Conservation (phyloP, 202 grass and related monocot species). For the Elaeis oleifera region DNA sequence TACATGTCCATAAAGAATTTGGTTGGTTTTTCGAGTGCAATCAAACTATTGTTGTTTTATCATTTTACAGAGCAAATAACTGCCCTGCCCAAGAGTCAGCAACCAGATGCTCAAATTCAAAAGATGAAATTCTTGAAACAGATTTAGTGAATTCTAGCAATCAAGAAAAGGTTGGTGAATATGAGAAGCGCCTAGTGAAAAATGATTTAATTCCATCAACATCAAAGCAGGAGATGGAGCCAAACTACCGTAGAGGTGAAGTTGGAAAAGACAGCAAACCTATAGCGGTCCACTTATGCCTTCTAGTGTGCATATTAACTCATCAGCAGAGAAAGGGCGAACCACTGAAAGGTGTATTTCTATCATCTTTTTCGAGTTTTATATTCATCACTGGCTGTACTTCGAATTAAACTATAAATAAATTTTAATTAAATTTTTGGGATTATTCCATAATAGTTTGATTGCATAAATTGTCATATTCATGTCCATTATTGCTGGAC, state of each 20-base stretch:
- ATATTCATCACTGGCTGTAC: constrained; percentile 1
- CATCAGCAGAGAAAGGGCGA: constrained; percentile 40
- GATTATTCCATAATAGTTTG: too few relatives aligned
- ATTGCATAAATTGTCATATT: too few relatives aligned
- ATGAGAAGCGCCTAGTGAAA: constrained; percentile 36
- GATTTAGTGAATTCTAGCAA: constrained; percentile 32
- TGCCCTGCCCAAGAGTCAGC: not conserved
- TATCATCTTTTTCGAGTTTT: constrained; percentile 12
- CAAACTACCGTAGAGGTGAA: constrained; percentile 39
- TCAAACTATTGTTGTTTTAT: constrained; percentile 2
- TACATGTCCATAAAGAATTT: too few relatives aligned
- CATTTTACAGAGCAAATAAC: constrained; percentile 17
- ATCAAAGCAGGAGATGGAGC: constrained; percentile 50
- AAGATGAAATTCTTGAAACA: constrained; percentile 38
- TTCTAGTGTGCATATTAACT: constrained; percentile 28
- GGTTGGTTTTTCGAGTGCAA: too few relatives aligned
- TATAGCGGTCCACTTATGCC: constrained; percentile 50
- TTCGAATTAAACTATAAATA: too few relatives aligned
- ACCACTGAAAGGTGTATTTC: constrained; percentile 57
- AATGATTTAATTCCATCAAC: constrained; percentile 55
- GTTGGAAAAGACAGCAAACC: constrained; percentile 53
- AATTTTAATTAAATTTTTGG: too few relatives aligned
- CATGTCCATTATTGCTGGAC: too few relatives aligned
- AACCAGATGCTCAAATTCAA: constrained; percentile 19
- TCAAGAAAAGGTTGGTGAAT: constrained; percentile 34